Base-by-base conservation (phyloP, 2,329 filamentous ascomycete species). In the Beauveria bassiana region DNA sequence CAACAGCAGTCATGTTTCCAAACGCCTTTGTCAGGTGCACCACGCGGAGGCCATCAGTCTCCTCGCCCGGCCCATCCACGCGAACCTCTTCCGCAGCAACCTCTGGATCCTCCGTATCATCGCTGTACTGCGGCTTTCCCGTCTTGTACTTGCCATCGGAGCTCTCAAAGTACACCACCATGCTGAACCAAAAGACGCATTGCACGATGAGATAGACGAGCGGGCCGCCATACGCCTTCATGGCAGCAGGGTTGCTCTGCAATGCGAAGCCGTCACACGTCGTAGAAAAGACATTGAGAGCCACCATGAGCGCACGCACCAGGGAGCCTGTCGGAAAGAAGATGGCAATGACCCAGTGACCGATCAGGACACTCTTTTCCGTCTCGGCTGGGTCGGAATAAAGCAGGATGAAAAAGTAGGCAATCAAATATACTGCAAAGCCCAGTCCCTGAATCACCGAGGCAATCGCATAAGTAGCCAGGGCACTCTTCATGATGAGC, bases 131-230 rank as follows among this genome's bases (percentile, higher is more conserved):
- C 8, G 65, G 63, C 45, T 64, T 66, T 16, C 64, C 65, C 5
- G 57, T 55, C 42, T 55, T 50, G 43, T 40, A 64, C 18, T 59
- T 64, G 14, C 65, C 65, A 54, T 63, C 62, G 5, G 90, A 90
- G 61, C 86, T 88, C 68, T 96, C 91, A 70, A 86, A 83, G 84
- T 86, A 91, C 7, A 96, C 78, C 0, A 96, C 79, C 28, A 90
- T 72, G 0, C 79, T 75, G 66, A 93, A 90, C 3, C 92, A 78
- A 18, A 89, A 63, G 24, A 89, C 72, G 0, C 84, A 82, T 69
- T 96, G 91, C 0, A 90, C 53, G 58, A 89, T 80, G 1, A 95
- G 80, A 71, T 93, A 96, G 0, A 92, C 73, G 43, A 95, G 91
- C 0, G 90, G 89, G 0, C 88, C 89, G 38, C 91, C 91, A 67